phyloP scores from a whole-genome alignment of 2,329 filamentous ascomycete genomes.

The Fusarium multiceps region DNA sequence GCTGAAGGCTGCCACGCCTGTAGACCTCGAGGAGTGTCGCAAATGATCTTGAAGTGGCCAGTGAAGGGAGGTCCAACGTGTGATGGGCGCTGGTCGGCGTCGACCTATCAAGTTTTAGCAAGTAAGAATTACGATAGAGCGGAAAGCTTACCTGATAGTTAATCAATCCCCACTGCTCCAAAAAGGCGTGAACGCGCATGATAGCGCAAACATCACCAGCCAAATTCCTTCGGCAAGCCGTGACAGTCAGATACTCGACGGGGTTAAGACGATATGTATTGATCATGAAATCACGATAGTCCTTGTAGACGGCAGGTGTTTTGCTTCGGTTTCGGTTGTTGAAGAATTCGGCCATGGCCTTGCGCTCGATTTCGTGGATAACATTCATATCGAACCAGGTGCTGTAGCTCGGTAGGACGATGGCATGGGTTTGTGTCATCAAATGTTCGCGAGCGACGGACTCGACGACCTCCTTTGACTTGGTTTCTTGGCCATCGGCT shows the following conservation, averaged over 20 bases:
- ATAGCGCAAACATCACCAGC: slow-evolving; percentile 98
- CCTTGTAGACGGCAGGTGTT: slow-evolving; percentile 96
- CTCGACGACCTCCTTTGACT: slow-evolving; percentile 85
- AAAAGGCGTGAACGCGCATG: slow-evolving; percentile 97
- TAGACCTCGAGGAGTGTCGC: slow-evolving; percentile 92
- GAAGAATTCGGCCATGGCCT: slow-evolving; percentile 97
- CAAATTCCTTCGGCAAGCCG: slow-evolving; percentile 92
- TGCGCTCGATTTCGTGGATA: slow-evolving; percentile 91
- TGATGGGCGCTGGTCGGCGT: slow-evolving; percentile 93
- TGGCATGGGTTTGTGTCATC: slow-evolving; percentile 92
- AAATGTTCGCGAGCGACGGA: slow-evolving; percentile 90
- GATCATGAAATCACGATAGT: slow-evolving; percentile 99
- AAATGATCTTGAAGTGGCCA: slow-evolving; percentile 95
- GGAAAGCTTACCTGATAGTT: slow-evolving; percentile 86
- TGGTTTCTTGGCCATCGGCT: slow-evolving; percentile 65
- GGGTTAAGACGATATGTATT: slow-evolving; percentile 98
- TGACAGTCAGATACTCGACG: slow-evolving; percentile 95
- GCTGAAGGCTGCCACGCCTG: slow-evolving; percentile 95
- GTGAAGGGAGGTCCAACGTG: slow-evolving; percentile 97
- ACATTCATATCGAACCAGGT: slow-evolving; percentile 99
- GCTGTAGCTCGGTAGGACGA: slow-evolving; percentile 96
- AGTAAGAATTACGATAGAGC: background rate
- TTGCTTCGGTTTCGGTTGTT: slow-evolving; percentile 98
- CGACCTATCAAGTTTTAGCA: slow-evolving; percentile 73
- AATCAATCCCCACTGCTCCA: slow-evolving; percentile 98